Conservation (phyloP, 2,329 filamentous ascomycete genomes). For the Cordyceps tenuipes region DNA sequence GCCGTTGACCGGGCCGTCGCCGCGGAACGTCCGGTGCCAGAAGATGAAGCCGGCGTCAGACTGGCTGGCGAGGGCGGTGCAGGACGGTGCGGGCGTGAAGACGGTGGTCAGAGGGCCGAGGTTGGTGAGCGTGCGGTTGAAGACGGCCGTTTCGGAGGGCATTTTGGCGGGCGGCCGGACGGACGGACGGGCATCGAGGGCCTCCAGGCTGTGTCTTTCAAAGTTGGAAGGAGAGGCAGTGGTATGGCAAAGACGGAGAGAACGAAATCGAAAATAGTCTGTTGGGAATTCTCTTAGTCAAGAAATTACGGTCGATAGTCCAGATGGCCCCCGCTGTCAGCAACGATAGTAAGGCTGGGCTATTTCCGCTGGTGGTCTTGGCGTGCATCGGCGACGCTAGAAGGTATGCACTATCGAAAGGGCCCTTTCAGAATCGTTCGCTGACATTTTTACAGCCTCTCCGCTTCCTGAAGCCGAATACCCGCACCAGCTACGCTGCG, state of each 20-base stretch:
- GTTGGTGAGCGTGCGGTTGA: constrained; percentile 1
- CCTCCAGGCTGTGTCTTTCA: too few relatives aligned
- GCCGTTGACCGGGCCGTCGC: not conserved
- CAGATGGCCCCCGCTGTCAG: not conserved
- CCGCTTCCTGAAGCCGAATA: too few relatives aligned
- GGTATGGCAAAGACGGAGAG: not conserved
- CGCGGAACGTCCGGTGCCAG: not conserved
- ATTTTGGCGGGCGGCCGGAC: not conserved
- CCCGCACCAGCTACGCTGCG: too few relatives aligned
- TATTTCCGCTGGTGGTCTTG: not conserved
- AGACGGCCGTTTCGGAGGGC: not conserved
- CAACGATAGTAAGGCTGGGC: not conserved
- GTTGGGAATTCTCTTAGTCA: not conserved
- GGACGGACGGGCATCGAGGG: not conserved
- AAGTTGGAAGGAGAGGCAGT: too few relatives aligned
- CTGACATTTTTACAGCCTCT: too few relatives aligned
- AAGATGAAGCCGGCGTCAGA: not conserved
- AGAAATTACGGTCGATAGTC: not conserved
- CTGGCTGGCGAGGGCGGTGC: not conserved
- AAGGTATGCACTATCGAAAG: too few relatives aligned
- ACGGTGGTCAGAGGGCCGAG: not conserved
- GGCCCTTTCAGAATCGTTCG: too few relatives aligned
- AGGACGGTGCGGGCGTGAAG: not conserved
- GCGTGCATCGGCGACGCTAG: not conserved
- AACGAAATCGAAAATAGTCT: not conserved